Evolutionary conservation across 108 stramenopile species (phyloP), one percentile per base, ranked within the genome.

Genomic region (Ochromonas danica): DNA sequence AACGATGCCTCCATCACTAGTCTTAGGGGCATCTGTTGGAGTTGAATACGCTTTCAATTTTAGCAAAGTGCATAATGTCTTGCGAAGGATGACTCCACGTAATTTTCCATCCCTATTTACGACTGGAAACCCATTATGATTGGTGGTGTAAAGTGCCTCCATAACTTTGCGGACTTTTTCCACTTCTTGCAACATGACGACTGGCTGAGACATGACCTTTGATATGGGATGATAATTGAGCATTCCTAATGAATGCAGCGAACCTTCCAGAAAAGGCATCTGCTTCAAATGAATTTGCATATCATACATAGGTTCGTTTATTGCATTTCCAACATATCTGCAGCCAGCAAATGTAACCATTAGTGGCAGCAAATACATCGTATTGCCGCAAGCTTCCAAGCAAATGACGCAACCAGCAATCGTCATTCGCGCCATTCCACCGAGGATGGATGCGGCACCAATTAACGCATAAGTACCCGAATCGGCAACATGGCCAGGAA

Each of bases 221-320:
- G 67, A 74, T 25, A 80, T 63, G 38, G 75, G n/a, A 71, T 77
- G 17, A 30, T 0, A 45, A n/a, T 57, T 71, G 25, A 0, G 43
- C 43, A 0, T 30, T 14, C 71, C 70, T n/a, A 51, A 72, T 0
- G 43, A 36, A 80, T 17, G 81, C 0, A 60, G 36, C 42, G 81
- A 38, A 81, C 83, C 82, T 84, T 84, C 77, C 14, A 85, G 80
- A 78, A 85, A 85, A 1, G 85, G 85, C 77, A 85, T 84, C 40
- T 84, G 65, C 71, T 83, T 83, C 30, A 81, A 60, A 42, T 42
- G 40, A 0, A 85, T 84, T 72, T 84, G 83, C 61, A 83, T 84
- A 83, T 85, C 85, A 40, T 85, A 83, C 22, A 85, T 81, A 0
- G 82, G 82, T n/a, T 85, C 82, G 61, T 85, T 85, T 80, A 85